Percentiles rank a stretch among this genome's conserved stretches.
phyloP scores from a whole-genome alignment of 2,329 filamentous ascomycete species.

The Aspergillus sp. region DNA sequence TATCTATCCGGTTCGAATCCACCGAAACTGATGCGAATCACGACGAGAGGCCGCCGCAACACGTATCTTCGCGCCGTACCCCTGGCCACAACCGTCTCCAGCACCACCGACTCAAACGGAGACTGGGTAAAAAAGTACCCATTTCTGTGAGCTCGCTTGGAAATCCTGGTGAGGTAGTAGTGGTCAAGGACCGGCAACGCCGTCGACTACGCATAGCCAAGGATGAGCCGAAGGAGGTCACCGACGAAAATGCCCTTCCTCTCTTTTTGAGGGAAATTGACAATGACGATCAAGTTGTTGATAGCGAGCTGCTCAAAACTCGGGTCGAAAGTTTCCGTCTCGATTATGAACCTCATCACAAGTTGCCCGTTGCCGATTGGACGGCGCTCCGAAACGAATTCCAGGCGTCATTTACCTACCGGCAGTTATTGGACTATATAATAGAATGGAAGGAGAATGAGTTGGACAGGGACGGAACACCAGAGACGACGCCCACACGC shows the following conservation, averaged over 20 bases:
- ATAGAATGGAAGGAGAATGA: background rate
- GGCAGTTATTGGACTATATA: constrained; percentile 38
- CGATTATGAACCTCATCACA: constrained; percentile 26
- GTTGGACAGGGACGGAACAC: background rate
- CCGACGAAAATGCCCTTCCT: constrained; percentile 19
- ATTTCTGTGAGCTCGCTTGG: constrained; percentile 40
- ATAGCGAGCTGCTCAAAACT: constrained; percentile 22
- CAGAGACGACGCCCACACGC: background rate
- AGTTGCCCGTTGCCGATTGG: constrained; percentile 32
- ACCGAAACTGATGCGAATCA: constrained; percentile 12
- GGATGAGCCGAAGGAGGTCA: background rate
- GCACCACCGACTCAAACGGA: background rate
- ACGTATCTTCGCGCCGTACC: background rate
- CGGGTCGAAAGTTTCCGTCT: constrained; percentile 33
- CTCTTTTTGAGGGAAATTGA: constrained; percentile 32
- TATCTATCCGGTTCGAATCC: constrained; percentile 25
- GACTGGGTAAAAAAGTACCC: constrained; percentile 16
- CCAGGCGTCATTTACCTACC: constrained; percentile 36
- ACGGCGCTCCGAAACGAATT: constrained; percentile 33
- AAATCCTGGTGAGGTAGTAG: constrained; percentile 40
- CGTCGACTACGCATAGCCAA: constrained; percentile 15
- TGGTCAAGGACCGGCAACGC: constrained; percentile 32
- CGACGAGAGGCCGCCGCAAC: background rate
- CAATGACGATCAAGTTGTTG: constrained; percentile 17
- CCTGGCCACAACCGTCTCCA: background rate